These are phyloP conservation scores for Trypanosoma brucei DNA, from an alignment of 208 protist species.

Conservation along the genomic window DNA sequence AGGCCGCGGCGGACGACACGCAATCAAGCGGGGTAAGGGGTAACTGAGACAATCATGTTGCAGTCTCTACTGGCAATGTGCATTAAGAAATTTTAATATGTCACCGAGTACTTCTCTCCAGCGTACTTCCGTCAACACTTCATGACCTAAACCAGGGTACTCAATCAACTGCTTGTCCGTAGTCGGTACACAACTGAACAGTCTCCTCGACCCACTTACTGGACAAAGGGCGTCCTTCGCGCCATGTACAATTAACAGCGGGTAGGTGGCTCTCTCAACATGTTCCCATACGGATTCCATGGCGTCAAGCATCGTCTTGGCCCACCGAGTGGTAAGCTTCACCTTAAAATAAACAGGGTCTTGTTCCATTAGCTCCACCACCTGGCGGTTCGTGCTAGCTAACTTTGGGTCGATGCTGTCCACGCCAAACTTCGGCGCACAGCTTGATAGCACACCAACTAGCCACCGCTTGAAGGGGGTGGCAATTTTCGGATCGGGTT, in stretches of 20 bases:
- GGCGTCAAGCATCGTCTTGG: conserved; percentile 37
- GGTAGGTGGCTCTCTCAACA: conserved; percentile 31
- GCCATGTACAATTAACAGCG: conserved; percentile 66
- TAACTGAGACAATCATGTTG: not conserved
- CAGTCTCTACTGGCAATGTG: not conserved
- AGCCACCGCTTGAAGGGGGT: conserved; percentile 20
- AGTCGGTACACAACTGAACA: conserved; percentile 34
- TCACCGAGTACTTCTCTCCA: conserved; percentile 45
- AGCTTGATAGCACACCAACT: conserved; percentile 23
- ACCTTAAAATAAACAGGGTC: conserved; percentile 48
- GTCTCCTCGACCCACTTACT: conserved; percentile 29
- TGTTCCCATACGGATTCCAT: conserved; percentile 31
- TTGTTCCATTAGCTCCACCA: conserved; percentile 52
- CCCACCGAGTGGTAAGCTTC: conserved; percentile 42
- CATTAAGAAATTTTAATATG: conserved; percentile 39
- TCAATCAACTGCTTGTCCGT: conserved; percentile 43
- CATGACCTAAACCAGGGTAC: conserved; percentile 44
- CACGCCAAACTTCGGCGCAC: conserved; percentile 45
- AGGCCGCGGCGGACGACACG: too few relatives aligned
- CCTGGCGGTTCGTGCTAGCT: conserved; percentile 40
- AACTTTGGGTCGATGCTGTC: conserved; percentile 20
- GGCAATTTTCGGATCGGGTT: conserved; percentile 9
- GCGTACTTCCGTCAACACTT: conserved; percentile 63
- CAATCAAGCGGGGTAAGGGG: too few relatives aligned
- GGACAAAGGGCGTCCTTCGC: conserved; percentile 43